These are phyloP conservation scores for Aquilaria yunnanensis DNA, from an alignment of 345 rosid genomes.

Conservation along the genomic window DNA sequence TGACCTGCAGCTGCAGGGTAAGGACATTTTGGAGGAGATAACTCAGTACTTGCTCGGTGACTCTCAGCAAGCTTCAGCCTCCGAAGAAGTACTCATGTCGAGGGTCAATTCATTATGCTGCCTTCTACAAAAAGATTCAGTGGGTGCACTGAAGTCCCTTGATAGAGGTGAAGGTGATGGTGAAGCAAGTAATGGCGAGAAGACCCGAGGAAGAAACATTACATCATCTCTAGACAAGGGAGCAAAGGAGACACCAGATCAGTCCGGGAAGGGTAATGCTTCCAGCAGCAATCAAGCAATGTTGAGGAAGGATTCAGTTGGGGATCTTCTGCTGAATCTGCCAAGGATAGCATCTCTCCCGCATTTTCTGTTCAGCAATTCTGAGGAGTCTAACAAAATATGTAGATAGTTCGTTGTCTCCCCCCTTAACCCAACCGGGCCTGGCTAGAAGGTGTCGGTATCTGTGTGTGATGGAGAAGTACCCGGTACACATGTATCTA, in stretches of 20 bases:
- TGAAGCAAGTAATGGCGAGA: slow-evolving; percentile 3
- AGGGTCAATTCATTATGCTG: slow-evolving; percentile 56
- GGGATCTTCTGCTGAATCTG: slow-evolving; percentile 57
- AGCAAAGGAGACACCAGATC: neutral
- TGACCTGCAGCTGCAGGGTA: slow-evolving; percentile 23
- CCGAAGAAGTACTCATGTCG: slow-evolving; percentile 47
- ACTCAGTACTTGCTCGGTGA: slow-evolving; percentile 46
- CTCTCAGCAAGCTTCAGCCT: slow-evolving; percentile 29
- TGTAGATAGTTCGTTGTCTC: slow-evolving; percentile 14
- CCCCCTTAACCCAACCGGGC: neutral
- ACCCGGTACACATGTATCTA: too few species aligned
- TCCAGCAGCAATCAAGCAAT: slow-evolving; percentile 18
- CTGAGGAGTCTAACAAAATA: slow-evolving; percentile 26
- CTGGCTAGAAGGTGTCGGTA: neutral
- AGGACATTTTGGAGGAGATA: slow-evolving; percentile 33
- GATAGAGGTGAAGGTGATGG: slow-evolving; percentile 14
- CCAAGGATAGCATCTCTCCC: slow-evolving; percentile 65
- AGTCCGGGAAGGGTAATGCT: neutral
- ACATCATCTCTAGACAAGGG: slow-evolving; percentile 4
- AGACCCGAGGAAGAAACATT: slow-evolving; percentile 7
- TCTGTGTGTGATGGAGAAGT: neutral
- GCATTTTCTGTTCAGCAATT: slow-evolving; percentile 34
- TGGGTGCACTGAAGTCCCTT: slow-evolving; percentile 19
- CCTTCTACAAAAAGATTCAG: slow-evolving; percentile 50
- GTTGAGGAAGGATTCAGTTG: slow-evolving; percentile 53